Evolutionary conservation across 352 stramenopile species (phyloP), one percentile per base, ranked within the genome.

Genomic region (Pythium utonaiense): DNA sequence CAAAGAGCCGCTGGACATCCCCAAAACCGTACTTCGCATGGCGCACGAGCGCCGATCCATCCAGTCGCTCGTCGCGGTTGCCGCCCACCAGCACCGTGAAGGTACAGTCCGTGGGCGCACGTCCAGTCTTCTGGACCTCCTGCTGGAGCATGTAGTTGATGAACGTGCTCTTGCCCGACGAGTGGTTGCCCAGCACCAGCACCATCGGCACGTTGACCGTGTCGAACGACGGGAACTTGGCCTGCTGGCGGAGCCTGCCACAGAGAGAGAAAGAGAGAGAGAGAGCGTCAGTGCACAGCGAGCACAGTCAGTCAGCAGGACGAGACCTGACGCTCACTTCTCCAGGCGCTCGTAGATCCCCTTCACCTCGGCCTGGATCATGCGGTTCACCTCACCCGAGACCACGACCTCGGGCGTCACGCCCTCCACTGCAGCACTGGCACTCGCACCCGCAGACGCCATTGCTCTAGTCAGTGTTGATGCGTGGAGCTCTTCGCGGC

Each of bases 101-200:
- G 24, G 80, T 93, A 33, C 78, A 93, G 66, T 95, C 85, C 3
- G 85, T 95, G 0, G 85, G 85, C 3, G 85, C 85, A 16, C 85
- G 76, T 3, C 76, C 81, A 1, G 85, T 91, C 76, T 95, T 95
- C 57, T 95, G 85, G 24, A 95, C 80, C 31, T 85, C 70, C 49
- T 91, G 81, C 19, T 77, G 71, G 45, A 95, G 70, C 83, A 95
- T 93, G 72, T 95, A 74, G 64, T 95, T 95, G 67, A 95, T 95
- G 57, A 95, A 93, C 7, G 85, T 95, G 61, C 75, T 88, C 64
- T 95, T 95, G 25, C 85, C 85, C 3, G 81, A 92, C 57, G 83
- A 93, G 62, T 95, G 85, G 57, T 95, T 95, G 53, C 85, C 85
- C 63, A 95, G 63, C 40, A 95, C 83, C 41, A 95, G 60, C 54